Base-by-base conservation (phyloP, 1,284 basidiomycete genomes). In the Ustilago nuda region DNA sequence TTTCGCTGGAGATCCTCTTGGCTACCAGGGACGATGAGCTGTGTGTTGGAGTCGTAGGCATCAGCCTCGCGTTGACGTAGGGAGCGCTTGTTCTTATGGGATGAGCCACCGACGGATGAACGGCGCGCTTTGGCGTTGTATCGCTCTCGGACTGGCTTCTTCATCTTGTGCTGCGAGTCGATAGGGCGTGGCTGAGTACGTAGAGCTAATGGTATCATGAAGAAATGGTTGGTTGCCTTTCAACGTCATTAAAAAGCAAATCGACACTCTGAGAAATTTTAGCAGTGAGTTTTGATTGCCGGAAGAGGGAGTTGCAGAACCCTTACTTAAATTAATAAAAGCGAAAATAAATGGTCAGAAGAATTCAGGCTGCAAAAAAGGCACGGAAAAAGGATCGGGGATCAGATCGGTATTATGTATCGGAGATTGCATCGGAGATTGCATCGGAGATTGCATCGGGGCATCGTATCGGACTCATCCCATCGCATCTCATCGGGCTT, bases 111-210 rank as follows among this genome's bases (percentile, higher is more conserved):
- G 15, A 71, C 79, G 53, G 72, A 64, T 12, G 82, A 84, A 48
- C 79, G 72, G 5, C 84, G 65, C 53, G 82, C 84, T 57, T 84
- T 84, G 52, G 83, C 82, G 46, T 85, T 85, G 80, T 76, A 85
- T 4, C 84, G 76, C 65, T 82, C 79, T 27, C 73, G 72, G 45
- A 67, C 64, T 15, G 75, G 75, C 60, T 65, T 69, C 66, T 72
- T 72, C 74, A 77, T 77, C n/a, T 3, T 53, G 39, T 50, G 45
- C 30, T n/a, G 37, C 43, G 11, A 48, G 37, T 37, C 43, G 37
- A 23, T 1, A 19, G 8, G 9, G n/a, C 27, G 17, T 48, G 9
- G 30, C 9, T 19, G 41, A 13, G 17, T 39, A 56, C n/a, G 39
- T 13, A 1, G 23, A 37, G 51, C 23, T 45, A 41, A 32, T 19